phyloP scores from a whole-genome alignment of 768 basidiomycete species.

The Suillus hirtellus region DNA sequence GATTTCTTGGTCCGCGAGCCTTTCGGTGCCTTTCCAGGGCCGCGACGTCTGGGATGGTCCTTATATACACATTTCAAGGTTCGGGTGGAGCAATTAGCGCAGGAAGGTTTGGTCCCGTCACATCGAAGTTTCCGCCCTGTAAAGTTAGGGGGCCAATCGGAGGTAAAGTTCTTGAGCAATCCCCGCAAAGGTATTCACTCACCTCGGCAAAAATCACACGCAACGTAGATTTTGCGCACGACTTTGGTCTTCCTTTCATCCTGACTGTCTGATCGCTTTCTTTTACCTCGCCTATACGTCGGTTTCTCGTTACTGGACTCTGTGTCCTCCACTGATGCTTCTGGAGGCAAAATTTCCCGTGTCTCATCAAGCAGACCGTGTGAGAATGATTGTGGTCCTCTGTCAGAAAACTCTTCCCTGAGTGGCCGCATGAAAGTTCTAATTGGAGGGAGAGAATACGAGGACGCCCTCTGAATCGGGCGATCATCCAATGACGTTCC shows the following conservation, averaged over 20 bases:
- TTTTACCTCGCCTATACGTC: conserved; percentile 2
- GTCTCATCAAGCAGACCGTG: conserved; percentile 28
- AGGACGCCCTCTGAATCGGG: conserved; percentile 24
- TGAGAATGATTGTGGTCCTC: conserved; percentile 28
- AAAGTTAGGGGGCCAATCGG: not conserved
- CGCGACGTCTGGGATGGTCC: conserved; percentile 54
- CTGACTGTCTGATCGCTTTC: conserved; percentile 15
- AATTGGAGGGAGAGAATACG: conserved; percentile 26
- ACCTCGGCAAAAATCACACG: conserved; percentile 82
- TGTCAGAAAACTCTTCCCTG: conserved; percentile 21
- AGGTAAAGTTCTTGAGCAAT: conserved; percentile 1
- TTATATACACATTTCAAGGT: conserved; percentile 55
- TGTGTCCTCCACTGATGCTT: not conserved
- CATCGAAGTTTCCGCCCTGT: conserved; percentile 76
- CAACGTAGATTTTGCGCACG: conserved; percentile 42
- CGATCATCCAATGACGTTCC: conserved; percentile 18
- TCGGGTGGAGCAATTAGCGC: conserved; percentile 61
- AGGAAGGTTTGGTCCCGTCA: conserved; percentile 64
- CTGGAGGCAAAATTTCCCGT: not conserved
- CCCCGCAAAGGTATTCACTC: conserved; percentile 22
- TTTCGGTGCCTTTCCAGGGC: conserved; percentile 74
- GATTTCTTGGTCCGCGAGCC: conserved; percentile 50
- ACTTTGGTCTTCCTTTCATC: conserved; percentile 27
- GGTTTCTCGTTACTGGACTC: conserved; percentile 8
- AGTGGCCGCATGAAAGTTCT: conserved; percentile 26